Evolutionary conservation across 176 grass and related monocot species (phyloP).

Genomic region (Cenchrus fungigraminus): DNA sequence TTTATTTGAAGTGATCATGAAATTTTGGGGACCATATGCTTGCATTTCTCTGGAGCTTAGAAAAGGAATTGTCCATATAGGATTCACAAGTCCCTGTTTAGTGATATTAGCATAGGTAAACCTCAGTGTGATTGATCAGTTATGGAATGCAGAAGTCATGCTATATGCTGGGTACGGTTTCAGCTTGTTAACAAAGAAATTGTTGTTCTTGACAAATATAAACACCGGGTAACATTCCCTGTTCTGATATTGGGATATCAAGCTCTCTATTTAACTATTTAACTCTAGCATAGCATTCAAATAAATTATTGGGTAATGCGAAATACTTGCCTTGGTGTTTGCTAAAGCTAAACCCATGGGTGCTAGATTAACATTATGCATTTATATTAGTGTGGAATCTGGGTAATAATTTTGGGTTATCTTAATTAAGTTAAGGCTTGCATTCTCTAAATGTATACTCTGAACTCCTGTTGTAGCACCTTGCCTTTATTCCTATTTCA

Average conservation of each 20-base stretch:
- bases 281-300: neutral
- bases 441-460: neutral
- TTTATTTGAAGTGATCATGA: neutral
- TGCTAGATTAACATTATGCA: neutral
- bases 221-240: neutral
- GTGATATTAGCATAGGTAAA: neutral
- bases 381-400: neutral
- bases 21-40: neutral
- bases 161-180: neutral
- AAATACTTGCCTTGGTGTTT: neutral
- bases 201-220: neutral
- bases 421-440: neutral
- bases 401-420: neutral
- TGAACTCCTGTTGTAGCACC: neutral
- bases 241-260: neutral
- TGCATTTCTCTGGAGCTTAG: neutral
- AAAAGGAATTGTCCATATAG: neutral
- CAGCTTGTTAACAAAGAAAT: conserved; percentile 7
- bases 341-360: neutral
- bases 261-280: neutral
- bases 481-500: neutral
- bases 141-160: neutral
- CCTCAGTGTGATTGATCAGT: neutral
- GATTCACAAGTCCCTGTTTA: neutral
- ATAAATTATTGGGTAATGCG: neutral